Evolutionary conservation across 371 early-diverging fungal species (phyloP).

Genomic region (Dipsacomyces acuminosporus): DNA sequence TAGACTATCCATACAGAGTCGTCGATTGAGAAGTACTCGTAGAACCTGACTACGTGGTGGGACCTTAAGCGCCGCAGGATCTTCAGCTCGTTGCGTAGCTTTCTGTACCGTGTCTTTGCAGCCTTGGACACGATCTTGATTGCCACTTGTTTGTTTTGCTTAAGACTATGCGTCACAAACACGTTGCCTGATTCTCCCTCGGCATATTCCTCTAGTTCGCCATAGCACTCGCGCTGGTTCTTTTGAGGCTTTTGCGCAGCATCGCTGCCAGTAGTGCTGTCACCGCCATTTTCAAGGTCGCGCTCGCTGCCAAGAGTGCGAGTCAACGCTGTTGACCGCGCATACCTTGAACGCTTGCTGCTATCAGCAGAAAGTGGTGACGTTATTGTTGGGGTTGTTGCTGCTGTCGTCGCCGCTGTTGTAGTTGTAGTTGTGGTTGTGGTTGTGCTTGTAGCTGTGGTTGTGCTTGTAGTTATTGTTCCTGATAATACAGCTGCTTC

Average conservation of each 20-base stretch:
- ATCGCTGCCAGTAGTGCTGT: neutral
- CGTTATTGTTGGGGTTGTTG: too few relatives aligned
- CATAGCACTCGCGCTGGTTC: conserved; percentile 43
- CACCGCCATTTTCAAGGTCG: conserved; percentile 5
- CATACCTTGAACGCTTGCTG: too few relatives aligned
- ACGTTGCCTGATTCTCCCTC: conserved; percentile 78
- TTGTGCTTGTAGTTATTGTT: too few relatives aligned
- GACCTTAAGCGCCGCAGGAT: conserved; percentile 66
- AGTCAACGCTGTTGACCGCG: neutral
- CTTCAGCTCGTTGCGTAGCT: conserved; percentile 64
- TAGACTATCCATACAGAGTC: conserved; percentile 67
- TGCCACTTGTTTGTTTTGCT: conserved; percentile 53
- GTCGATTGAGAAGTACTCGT: conserved; percentile 58
- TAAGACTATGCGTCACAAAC: conserved; percentile 54
- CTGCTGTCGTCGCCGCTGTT: too few relatives aligned
- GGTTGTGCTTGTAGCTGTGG: too few relatives aligned
- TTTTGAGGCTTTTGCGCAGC: conserved; percentile 19
- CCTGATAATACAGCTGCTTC: too few relatives aligned
- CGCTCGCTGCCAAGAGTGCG: conserved; percentile 15
- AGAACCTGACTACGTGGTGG: conserved; percentile 66
- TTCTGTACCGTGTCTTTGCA: conserved; percentile 60
- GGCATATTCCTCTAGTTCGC: conserved; percentile 53
- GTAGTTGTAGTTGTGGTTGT: too few relatives aligned
- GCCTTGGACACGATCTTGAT: conserved; percentile 66
- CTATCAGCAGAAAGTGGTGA: too few relatives aligned